Percentiles rank a stretch among this genome's conserved stretches.
phyloP scores from a whole-genome alignment of 768 basidiomycete species.

The Boletus tylopilopsis region DNA sequence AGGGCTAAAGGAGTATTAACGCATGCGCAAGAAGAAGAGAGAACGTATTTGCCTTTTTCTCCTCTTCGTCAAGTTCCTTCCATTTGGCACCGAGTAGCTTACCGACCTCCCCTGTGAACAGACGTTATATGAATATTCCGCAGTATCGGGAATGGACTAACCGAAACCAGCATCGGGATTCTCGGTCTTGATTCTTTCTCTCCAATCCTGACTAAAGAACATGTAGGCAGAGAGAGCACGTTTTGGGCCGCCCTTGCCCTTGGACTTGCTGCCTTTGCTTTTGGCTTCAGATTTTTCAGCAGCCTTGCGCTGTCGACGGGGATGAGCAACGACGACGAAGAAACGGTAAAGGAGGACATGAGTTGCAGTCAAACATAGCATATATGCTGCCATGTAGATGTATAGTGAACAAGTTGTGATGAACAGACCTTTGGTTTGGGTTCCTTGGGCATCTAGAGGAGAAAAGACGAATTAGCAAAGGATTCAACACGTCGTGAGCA shows the following conservation, averaged over 20 bases:
- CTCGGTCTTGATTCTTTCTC: conserved; percentile 92
- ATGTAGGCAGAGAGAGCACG: conserved; percentile 95
- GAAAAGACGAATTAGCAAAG: conserved; percentile 32
- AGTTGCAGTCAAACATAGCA: conserved; percentile 11
- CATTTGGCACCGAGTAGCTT: conserved; percentile 95
- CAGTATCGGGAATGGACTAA: conserved; percentile 30
- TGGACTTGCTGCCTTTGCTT: conserved; percentile 68
- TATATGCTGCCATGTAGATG: conserved; percentile 16
- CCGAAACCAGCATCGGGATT: conserved; percentile 95
- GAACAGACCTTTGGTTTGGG: conserved; percentile 63
- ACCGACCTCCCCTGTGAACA: conserved; percentile 74
- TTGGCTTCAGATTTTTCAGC: conserved; percentile 61
- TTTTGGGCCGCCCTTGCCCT: conserved; percentile 67
- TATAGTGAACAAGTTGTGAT: background rate
- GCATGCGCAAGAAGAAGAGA: background rate
- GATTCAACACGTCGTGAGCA: conserved; percentile 38
- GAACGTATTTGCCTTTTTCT: conserved; percentile 73
- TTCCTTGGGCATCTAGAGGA: conserved; percentile 74
- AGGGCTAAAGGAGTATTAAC: conserved; percentile 55
- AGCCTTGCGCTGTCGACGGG: conserved; percentile 59
- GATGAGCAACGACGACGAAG: conserved; percentile 14
- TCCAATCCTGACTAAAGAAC: conserved; percentile 98
- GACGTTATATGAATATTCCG: conserved; percentile 1
- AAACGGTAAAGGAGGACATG: background rate
- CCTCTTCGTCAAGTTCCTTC: conserved; percentile 90